These are phyloP conservation scores for Eimeria maxima DNA, from an alignment of 169 alveolate species.

Conservation along the genomic window DNA sequence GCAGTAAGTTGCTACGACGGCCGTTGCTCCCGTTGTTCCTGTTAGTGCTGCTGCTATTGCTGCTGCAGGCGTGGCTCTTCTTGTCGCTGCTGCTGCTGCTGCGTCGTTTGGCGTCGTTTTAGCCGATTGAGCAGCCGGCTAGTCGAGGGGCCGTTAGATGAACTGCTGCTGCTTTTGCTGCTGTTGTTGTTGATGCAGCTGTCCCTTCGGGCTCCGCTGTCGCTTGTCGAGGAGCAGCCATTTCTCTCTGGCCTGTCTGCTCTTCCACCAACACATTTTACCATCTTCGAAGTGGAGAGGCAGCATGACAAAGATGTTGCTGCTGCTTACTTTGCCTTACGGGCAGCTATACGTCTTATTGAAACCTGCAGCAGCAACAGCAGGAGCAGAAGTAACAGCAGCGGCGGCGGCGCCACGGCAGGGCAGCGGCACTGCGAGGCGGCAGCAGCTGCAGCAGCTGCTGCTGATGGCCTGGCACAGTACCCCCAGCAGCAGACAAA, in stretches of 20 bases:
- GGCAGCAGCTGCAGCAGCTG: not conserved
- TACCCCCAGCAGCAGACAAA: not conserved
- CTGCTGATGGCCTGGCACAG: not conserved
- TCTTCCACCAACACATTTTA: constrained; percentile 47
- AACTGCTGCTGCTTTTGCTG: not conserved
- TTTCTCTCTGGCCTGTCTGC: constrained; percentile 54
- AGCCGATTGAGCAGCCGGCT: not conserved
- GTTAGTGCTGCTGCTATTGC: not conserved
- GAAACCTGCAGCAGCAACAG: constrained; percentile 47
- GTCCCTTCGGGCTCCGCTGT: constrained; percentile 54
- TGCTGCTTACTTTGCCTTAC: constrained; percentile 62
- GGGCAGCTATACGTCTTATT: constrained; percentile 55
- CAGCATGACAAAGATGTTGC: constrained; percentile 77
- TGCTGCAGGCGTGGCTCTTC: not conserved
- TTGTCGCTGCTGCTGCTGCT: not conserved
- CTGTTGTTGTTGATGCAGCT: constrained; percentile 45
- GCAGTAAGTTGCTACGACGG: constrained; percentile 51
- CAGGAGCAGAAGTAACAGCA: constrained; percentile 26
- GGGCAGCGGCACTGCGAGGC: not conserved
- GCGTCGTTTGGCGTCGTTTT: not conserved
- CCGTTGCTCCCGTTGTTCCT: constrained; percentile 28
- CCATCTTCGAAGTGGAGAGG: constrained; percentile 17
- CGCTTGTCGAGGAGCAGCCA: not conserved
- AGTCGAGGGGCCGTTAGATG: not conserved
- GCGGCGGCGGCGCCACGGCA: constrained; percentile 37